Evolutionary conservation across 768 basidiomycete species (phyloP).

Genomic region (Phylloporus arenicola): DNA sequence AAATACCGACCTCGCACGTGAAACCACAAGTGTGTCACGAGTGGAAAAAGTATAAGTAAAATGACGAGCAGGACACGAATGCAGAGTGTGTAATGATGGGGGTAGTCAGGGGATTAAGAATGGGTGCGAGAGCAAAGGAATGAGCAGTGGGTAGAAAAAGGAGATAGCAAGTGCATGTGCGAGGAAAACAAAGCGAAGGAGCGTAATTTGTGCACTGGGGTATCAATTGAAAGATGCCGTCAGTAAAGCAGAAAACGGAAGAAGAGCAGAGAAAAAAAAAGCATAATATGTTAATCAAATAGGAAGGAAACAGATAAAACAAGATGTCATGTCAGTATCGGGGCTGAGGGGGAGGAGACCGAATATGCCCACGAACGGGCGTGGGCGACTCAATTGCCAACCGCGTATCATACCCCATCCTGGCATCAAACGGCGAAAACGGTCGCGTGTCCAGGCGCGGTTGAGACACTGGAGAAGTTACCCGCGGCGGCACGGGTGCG

Average conservation of each 20-base stretch:
- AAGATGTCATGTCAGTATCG: conserved; percentile 9
- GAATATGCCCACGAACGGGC: conserved; percentile 2
- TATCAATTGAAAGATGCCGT: conserved; percentile 4
- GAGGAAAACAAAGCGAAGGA: background rate
- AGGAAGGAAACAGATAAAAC: conserved; percentile 1
- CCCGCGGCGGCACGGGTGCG: conserved; percentile 14
- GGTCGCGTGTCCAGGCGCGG: conserved; percentile 36
- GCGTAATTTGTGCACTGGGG: background rate
- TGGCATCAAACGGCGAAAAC: conserved; percentile 44
- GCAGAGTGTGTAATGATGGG: background rate
- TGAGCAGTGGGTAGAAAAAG: background rate
- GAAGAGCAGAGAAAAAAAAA: background rate
- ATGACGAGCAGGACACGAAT: background rate
- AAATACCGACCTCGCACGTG: background rate
- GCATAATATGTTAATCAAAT: conserved; percentile 19
- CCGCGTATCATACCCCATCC: conserved; percentile 15
- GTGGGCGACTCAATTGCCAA: conserved; percentile 2
- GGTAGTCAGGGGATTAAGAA: background rate
- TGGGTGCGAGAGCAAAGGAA: background rate
- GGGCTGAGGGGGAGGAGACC: conserved; percentile 8
- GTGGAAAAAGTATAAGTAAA: background rate
- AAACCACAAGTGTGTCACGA: background rate
- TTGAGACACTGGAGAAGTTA: conserved; percentile 8
- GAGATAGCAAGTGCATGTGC: background rate
- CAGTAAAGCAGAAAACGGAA: background rate